Conservation (phyloP, 202 grass and related monocot genomes). For the Panicum virgatum region DNA sequence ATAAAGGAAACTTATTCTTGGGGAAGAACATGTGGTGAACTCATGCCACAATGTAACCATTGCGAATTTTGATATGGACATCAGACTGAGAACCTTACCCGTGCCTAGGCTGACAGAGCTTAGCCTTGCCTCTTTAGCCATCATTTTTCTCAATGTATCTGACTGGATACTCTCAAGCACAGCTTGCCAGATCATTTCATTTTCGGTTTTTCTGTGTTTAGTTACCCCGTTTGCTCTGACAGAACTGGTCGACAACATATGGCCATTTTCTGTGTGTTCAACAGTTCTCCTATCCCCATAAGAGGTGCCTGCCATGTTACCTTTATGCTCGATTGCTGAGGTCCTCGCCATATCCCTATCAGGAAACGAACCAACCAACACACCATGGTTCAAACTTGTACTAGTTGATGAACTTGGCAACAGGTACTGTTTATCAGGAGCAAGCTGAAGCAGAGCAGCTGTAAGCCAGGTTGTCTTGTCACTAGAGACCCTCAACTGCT, state of each 20-base stretch:
- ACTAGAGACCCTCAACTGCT: constrained; percentile 88
- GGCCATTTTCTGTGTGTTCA: constrained; percentile 42
- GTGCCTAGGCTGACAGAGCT: constrained; percentile 66
- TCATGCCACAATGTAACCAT: background rate
- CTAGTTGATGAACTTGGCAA: constrained; percentile 73
- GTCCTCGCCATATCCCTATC: constrained; percentile 49
- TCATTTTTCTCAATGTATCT: constrained; percentile 68
- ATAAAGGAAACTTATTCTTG: background rate
- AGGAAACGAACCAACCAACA: constrained; percentile 39
- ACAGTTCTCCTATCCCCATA: constrained; percentile 33
- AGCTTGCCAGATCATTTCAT: constrained; percentile 77
- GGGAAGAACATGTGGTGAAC: background rate
- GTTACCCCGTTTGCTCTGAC: constrained; percentile 33
- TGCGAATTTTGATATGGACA: constrained; percentile 17
- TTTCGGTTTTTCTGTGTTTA: constrained; percentile 53
- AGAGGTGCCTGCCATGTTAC: constrained; percentile 39
- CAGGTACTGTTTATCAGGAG: constrained; percentile 85
- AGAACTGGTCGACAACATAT: constrained; percentile 40
- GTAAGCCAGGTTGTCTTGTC: constrained; percentile 98
- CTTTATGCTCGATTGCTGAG: constrained; percentile 31
- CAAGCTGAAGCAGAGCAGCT: constrained; percentile 98
- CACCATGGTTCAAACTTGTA: constrained; percentile 58
- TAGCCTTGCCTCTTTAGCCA: constrained; percentile 75
- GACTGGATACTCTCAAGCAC: constrained; percentile 81
- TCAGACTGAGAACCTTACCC: constrained; percentile 46